Evolutionary conservation across 371 early-diverging fungal genomes (phyloP), one percentile per base, ranked within the genome.

Genomic region (Caulochytrium protostelioides): DNA sequence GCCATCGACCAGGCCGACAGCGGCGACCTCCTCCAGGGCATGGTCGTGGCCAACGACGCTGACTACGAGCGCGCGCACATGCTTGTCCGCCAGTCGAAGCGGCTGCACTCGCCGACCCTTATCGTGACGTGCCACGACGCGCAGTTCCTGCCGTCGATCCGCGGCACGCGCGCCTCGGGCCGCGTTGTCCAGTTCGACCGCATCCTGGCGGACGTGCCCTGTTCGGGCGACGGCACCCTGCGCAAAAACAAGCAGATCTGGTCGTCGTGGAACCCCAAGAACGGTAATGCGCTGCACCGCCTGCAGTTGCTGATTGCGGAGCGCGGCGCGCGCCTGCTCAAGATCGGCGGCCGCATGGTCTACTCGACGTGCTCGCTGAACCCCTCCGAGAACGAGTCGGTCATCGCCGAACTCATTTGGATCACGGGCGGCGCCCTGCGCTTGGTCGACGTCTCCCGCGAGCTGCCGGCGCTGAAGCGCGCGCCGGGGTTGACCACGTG

Each of bases 291-390:
- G 15, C 73, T 98, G 34, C 90, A 87, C 52, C 70, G 71, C 12
- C 50, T 83, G 8, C 98, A 97, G 58, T 54, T 77, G 23, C 71
- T 69, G 46, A 90, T 98, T 43, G 68, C 94, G 39, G 61, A 70
- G 48, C 75, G 95, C 41, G 92, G 81, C 3, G 69, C 72, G 41
- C 74, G 91, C 39, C 61, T 97, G 41, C 57, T 82, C 31, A 83
- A 85, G 55, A 62, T 81, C 15, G 90, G 83, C 27, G 99, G 98
- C 0, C 69, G 85, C 24, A 62, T 98, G 32, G 98, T 98, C 0
- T 99, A 98, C 57, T 94, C 95, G 10, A 99, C 99, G 1, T 99
- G 99, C 57, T 83, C 95, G 3, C 72, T 99, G 51, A 98, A 98
- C 55, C 98, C 99, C 13, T 33, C 89, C 33, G 91, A 90, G 54